Conservation (phyloP, 306 rosid genomes). For the Spatholobus suberectus region DNA sequence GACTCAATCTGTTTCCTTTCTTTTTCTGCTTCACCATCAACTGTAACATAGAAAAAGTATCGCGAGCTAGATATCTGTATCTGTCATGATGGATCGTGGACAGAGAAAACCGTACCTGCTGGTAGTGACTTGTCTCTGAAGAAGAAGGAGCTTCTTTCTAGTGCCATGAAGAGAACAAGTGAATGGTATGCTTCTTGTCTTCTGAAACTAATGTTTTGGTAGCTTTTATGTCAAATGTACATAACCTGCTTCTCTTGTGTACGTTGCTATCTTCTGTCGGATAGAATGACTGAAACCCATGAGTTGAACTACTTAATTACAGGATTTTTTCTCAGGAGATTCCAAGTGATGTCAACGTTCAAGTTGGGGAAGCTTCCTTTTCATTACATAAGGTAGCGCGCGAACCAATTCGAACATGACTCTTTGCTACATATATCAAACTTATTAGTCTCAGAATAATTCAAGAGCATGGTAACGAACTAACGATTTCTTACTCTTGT, state of each 20-base stretch:
- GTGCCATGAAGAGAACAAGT: slow-evolving; percentile 92
- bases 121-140: slow-evolving; percentile 62
- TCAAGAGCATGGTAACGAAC: background rate
- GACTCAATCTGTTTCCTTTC: slow-evolving; percentile 34
- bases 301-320: slow-evolving; percentile 44
- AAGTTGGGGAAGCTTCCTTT: slow-evolving; percentile 80
- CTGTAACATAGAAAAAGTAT: slow-evolving; percentile 46
- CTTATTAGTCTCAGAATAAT: background rate
- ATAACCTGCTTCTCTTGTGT: slow-evolving; percentile 24
- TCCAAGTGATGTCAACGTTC: slow-evolving; percentile 86
- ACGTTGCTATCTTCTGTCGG: slow-evolving; percentile 17
- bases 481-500: background rate
- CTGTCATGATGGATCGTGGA: slow-evolving; percentile 67
- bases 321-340: slow-evolving; percentile 98
- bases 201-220: background rate
- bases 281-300: background rate
- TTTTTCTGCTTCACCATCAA: slow-evolving; percentile 41
- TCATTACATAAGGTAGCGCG: slow-evolving; percentile 93
- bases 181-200: slow-evolving; percentile 71
- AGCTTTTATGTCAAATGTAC: background rate
- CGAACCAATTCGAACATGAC: slow-evolving; percentile 7
- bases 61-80: slow-evolving; percentile 45
- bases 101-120: slow-evolving; percentile 49
- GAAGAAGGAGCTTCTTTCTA: slow-evolving; percentile 85
- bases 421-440: slow-evolving; percentile 30